Base-by-base conservation (phyloP, 371 early-diverging fungal species). In the Dinochytrium kinnereticum region DNA sequence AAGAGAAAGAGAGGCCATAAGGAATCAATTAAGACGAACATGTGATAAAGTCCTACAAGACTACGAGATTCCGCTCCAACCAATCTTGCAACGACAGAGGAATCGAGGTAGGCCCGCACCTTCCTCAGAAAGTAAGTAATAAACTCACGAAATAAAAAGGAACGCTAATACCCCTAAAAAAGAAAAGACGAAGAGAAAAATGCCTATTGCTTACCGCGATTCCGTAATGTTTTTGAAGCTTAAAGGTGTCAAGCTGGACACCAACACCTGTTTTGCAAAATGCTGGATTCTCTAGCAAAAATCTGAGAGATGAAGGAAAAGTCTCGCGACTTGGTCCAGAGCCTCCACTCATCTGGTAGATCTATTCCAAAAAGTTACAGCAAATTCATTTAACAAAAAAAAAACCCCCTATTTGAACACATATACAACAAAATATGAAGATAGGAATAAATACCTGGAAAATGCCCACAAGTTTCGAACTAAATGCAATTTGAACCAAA, bases 401-500 rank as follows among this genome's bases (percentile, higher is more conserved):
- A 30, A 7, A 40, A 49, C 51, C 49, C n/a, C n/a, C n/a, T n/a
- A n/a, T n/a, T n/a, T n/a, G n/a, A n/a, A n/a, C n/a, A n/a, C n/a
- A n/a, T n/a, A n/a, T n/a, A n/a, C n/a, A n/a, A n/a, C n/a, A n/a
- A n/a, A n/a, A n/a, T n/a, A n/a, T 49, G 3, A 31, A 30, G 15
- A 30, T 68, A 50, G 39, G 50, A n/a, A 24, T 24, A 3, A 50
- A 51, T 57, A 69, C 74, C 69, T 74, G 74, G 26, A 74, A 74
- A 13, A 74, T 64, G 10, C 28, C 74, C 1, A 74, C 74, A 2
- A 74, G 69, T 2, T 24, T 34, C 21, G 69, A 61, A 21, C 64
- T 65, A 31, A 74, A 74, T 0, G 74, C 74, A 51, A 74, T 74
- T 34, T 74, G 74, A 15, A 74, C 34, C 50, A 69, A 30, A 5